A percentile compares a stretch with the other conserved stretches of the same genome.
These are phyloP conservation scores for Ascobolus immersus DNA, from an alignment of 495 filamentous ascomycete species.

Conservation along the genomic window DNA sequence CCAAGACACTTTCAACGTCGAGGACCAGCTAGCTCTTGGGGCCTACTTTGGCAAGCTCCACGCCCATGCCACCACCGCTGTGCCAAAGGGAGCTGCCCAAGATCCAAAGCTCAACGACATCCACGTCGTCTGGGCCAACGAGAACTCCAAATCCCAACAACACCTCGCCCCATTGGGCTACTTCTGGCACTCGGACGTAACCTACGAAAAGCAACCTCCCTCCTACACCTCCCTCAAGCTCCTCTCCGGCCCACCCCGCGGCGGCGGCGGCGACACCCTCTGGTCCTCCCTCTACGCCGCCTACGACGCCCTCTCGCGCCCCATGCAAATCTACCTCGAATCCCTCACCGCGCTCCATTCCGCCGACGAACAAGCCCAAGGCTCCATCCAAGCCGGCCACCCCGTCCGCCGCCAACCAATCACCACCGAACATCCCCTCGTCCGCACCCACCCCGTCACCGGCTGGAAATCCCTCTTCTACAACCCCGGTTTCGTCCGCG, in stretches of 20 bases:
- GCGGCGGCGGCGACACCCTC: conserved; percentile 50
- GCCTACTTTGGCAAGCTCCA: conserved; percentile 42
- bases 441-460: conserved; percentile 46
- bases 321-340: conserved; percentile 47
- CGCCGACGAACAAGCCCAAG: conserved; percentile 43
- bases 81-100: conserved; percentile 12
- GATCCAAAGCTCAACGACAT: conserved; percentile 50
- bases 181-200: conserved; percentile 41
- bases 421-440: conserved; percentile 34
- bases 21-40: conserved; percentile 39
- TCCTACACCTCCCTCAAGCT: conserved; percentile 49
- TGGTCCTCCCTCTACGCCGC: conserved; percentile 53
- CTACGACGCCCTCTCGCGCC: conserved; percentile 39
- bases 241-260: conserved; percentile 36
- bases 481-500: conserved; percentile 58
- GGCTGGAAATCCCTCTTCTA: conserved; percentile 59
- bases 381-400: conserved; percentile 32
- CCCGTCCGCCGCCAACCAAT: conserved; percentile 31
- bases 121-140: conserved; percentile 39
- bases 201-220: conserved; percentile 55
- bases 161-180: conserved; percentile 25
- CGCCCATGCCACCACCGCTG: conserved; percentile 27
- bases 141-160: conserved; percentile 35
- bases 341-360: conserved; percentile 45
- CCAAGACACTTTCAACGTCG: conserved; percentile 35